Base-by-base conservation (phyloP, 2,329 filamentous ascomycete species). In the Sphaceloma murrayae region DNA sequence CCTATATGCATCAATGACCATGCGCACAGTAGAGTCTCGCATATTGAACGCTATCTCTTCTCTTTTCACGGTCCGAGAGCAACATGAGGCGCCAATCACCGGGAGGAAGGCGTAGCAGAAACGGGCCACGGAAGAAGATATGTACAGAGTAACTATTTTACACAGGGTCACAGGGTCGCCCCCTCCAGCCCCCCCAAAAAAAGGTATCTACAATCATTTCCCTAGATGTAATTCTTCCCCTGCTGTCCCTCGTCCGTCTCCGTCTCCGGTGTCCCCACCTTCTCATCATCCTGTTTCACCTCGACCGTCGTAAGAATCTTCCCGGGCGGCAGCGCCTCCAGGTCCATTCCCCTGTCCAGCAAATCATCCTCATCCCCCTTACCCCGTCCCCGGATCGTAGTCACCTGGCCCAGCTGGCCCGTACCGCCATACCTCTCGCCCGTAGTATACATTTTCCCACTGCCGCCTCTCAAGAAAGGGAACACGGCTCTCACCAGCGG, bases 401-500 rank as follows among this genome's bases (percentile, higher is more conserved):
- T 45, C 3, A 29, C 42, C n/a, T 4, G 30, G 14, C 11, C 27
- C 27, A 2, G 30, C 30, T 16, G 19, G n/a, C 8, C 36, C 36
- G 24, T n/a, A n/a, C 14, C 36, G 19, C 40, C 40, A n/a, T 45
- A 45, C 13, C 31, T 24, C 31, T 45, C 29, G 13, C 42, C 27
- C 13, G 22, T 34, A 3, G 42, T 34, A 21, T 45, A 45, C 13
- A 21, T 19, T 5, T 31, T 16, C 16, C 29, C 21, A 14, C 19
- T 34, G 3, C 17, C 30, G 6, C 24, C 24, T 8, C 22, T 34
- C 24, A 45, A 27, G 31, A 30, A 45, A 13, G 48, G 48, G 22
- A 49, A 31, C 4, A 40, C 40, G 40, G 67, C 62, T 19, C 67
- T 64, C 33, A 74, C 54, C 10, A 75, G 61, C 1, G 69, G 65